These are phyloP conservation scores for Globisporangium viniferum DNA, from an alignment of 352 stramenopile genomes.

Conservation along the genomic window DNA sequence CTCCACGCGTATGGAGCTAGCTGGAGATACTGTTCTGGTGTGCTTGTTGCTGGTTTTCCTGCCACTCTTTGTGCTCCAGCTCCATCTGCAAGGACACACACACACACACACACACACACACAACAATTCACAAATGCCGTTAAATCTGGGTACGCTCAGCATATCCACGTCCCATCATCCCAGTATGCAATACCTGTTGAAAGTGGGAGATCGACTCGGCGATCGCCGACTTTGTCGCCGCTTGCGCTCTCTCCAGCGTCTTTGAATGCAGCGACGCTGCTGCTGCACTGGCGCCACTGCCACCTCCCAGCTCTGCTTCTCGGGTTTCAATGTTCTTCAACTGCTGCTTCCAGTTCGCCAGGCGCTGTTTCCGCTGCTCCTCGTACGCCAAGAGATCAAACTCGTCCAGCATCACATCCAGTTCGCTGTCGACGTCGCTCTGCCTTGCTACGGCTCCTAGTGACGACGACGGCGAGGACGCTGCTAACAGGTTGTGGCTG, in stretches of 20 bases:
- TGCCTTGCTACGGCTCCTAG: neutral
- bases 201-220: slow-evolving; percentile 49
- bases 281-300: slow-evolving; percentile 11
- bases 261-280: slow-evolving; percentile 17
- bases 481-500: slow-evolving; percentile 25
- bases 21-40: slow-evolving; percentile 16
- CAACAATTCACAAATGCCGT: slow-evolving; percentile 16
- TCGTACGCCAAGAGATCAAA: slow-evolving; percentile 40
- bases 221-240: slow-evolving; percentile 39
- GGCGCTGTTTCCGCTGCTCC: slow-evolving; percentile 36
- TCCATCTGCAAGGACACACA: slow-evolving; percentile 44
- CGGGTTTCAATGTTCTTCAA: slow-evolving; percentile 43
- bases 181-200: slow-evolving; percentile 35
- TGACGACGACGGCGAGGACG: neutral
- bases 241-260: slow-evolving; percentile 29
- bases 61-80: slow-evolving; percentile 51
- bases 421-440: slow-evolving; percentile 16
- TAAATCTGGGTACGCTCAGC: slow-evolving; percentile 12
- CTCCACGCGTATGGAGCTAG: slow-evolving; percentile 6
- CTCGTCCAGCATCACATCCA: slow-evolving; percentile 9
- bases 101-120: slow-evolving; percentile 25
- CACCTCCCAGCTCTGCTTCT: slow-evolving; percentile 34
- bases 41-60: slow-evolving; percentile 36
- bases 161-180: neutral
- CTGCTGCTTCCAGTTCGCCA: slow-evolving; percentile 52